Conservation (phyloP, 345 rosid genomes). For the Citrus cavaleriei region DNA sequence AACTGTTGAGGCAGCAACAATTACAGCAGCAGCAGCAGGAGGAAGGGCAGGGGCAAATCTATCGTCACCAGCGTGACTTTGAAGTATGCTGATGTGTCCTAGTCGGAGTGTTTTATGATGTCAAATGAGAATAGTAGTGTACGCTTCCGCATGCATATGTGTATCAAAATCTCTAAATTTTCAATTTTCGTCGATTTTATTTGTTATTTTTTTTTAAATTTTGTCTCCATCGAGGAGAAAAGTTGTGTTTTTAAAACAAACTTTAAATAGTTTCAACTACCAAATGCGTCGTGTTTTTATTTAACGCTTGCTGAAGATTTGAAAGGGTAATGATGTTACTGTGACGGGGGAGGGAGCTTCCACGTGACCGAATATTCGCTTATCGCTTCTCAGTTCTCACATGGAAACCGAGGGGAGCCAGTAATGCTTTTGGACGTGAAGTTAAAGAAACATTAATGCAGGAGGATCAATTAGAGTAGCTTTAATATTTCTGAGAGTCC, state of each 20-base stretch:
- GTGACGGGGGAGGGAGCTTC: slow-evolving; percentile 7
- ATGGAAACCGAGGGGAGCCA: neutral
- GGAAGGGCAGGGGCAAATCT: slow-evolving; percentile 14
- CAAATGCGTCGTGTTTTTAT: neutral
- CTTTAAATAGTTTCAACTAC: slow-evolving; percentile 4
- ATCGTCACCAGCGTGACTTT: slow-evolving; percentile 35
- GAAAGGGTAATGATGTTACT: neutral
- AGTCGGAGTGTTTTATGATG: neutral
- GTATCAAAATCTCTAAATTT: slow-evolving; percentile 1
- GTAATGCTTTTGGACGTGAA: neutral
- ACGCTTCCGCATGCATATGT: neutral
- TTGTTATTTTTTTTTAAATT: neutral
- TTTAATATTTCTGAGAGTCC: neutral
- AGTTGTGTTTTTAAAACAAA: neutral
- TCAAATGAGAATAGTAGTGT: neutral
- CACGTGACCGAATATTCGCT: slow-evolving; percentile 29
- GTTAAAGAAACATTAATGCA: neutral
- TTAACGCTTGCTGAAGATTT: neutral
- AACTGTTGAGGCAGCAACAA: slow-evolving; percentile 31
- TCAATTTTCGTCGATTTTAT: neutral
- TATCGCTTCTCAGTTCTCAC: neutral
- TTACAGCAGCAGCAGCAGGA: slow-evolving; percentile 9
- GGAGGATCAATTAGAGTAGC: neutral
- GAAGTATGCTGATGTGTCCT: slow-evolving; percentile 41
- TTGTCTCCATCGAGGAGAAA: neutral